These are phyloP conservation scores for Fusarium nanum DNA, from an alignment of 2,329 filamentous ascomycete genomes.

Conservation along the genomic window DNA sequence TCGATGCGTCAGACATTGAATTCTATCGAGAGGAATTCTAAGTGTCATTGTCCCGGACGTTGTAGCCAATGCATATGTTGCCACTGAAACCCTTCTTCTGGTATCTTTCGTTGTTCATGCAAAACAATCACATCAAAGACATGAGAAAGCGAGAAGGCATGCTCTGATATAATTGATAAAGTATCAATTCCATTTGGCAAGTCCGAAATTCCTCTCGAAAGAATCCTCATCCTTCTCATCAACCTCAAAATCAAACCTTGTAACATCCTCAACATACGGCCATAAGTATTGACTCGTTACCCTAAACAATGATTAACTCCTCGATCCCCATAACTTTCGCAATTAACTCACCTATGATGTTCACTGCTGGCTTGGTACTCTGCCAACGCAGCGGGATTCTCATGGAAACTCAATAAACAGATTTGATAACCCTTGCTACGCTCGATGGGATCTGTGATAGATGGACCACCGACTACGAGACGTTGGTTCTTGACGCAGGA, in stretches of 20 bases:
- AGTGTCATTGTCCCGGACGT: no score
- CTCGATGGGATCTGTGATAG: conserved; percentile 63
- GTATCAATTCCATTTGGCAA: not conserved
- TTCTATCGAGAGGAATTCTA: no score
- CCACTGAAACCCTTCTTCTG: not conserved
- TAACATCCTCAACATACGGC: conserved; percentile 64
- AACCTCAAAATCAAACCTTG: conserved; percentile 66
- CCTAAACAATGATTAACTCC: conserved; percentile 47
- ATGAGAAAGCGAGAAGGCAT: not conserved
- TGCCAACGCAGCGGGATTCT: conserved; percentile 57
- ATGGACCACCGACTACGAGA: conserved; percentile 64
- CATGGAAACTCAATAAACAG: conserved; percentile 64
- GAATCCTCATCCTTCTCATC: conserved; percentile 53
- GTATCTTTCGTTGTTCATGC: not conserved
- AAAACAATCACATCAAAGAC: rapidly evolving
- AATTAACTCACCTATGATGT: conserved; percentile 57
- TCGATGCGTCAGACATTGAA: no score
- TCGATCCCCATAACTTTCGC: rapidly evolving
- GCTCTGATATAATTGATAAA: not conserved
- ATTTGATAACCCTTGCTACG: conserved; percentile 65
- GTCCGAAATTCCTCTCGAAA: conserved; percentile 32
- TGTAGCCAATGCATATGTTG: not conserved
- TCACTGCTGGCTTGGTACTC: conserved; percentile 65
- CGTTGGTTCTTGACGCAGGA: conserved; percentile 61
- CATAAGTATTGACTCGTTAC: conserved; percentile 63